phyloP scores from a whole-genome alignment of 371 early-diverging fungal species.

The Sporodiniella umbellata region DNA sequence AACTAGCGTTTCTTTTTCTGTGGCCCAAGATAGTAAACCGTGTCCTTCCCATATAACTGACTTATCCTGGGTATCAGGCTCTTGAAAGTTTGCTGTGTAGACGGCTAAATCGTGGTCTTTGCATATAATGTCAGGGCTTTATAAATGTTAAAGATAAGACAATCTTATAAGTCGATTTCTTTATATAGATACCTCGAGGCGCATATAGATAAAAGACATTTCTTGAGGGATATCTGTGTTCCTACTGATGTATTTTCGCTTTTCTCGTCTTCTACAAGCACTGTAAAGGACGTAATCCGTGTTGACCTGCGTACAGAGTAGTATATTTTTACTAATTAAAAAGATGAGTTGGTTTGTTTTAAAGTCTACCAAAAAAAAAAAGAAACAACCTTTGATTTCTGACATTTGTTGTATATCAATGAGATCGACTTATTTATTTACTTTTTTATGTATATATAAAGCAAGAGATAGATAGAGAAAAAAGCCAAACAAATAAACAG shows the following conservation, averaged over 20 bases:
- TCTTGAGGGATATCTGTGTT: slow-evolving; percentile 27
- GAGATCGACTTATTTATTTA: too few relatives aligned
- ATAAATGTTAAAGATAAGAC: slow-evolving; percentile 4
- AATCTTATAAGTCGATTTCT: slow-evolving; percentile 3
- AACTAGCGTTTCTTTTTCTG: slow-evolving; percentile 21
- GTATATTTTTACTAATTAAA: slow-evolving; percentile 26
- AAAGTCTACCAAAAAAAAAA: not conserved
- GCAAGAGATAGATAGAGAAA: not conserved
- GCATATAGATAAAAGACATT: slow-evolving; percentile 43
- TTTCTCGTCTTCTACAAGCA: slow-evolving; percentile 2
- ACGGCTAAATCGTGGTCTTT: slow-evolving; percentile 43
- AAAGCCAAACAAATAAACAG: slow-evolving; percentile 5
- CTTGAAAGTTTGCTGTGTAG: slow-evolving; percentile 43
- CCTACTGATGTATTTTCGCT: slow-evolving; percentile 2
- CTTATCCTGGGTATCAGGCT: slow-evolving; percentile 20
- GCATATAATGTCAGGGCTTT: slow-evolving; percentile 50
- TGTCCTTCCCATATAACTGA: slow-evolving; percentile 46
- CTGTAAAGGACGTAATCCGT: slow-evolving; percentile 27
- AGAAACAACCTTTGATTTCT: not conserved
- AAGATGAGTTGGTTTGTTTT: not conserved
- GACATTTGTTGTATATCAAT: not conserved
- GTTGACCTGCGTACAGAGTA: slow-evolving; percentile 30
- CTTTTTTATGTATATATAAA: too few relatives aligned
- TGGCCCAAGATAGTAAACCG: slow-evolving; percentile 40
- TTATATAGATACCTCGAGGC: slow-evolving; percentile 34